phyloP scores from a whole-genome alignment of 441 rosid species.

The Daphne laureola region DNA sequence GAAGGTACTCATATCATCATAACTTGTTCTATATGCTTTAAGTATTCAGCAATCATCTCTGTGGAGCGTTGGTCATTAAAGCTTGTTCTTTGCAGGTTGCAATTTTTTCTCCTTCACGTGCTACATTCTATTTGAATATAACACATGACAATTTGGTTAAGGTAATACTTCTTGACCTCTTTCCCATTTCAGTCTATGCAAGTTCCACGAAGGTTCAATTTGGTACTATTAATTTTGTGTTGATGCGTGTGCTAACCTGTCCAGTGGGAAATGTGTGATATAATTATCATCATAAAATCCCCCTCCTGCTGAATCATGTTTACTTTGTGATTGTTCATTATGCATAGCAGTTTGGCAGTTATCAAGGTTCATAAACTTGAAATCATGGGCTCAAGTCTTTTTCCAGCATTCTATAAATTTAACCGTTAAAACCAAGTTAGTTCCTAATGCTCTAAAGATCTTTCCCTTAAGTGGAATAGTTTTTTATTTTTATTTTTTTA shows the following conservation, averaged over 20 bases:
- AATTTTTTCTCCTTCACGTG: slow-evolving; percentile 51
- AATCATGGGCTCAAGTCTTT: too few relatives aligned
- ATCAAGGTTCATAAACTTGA: too few relatives aligned
- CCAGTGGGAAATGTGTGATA: background rate
- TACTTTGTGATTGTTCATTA: too few relatives aligned
- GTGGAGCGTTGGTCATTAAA: slow-evolving; percentile 10
- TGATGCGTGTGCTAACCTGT: background rate
- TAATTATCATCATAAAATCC: background rate
- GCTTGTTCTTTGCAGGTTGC: slow-evolving; percentile 52
- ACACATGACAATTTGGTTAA: slow-evolving; percentile 59
- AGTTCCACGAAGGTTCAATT: background rate
- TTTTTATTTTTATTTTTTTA: too few relatives aligned
- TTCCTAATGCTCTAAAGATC: too few relatives aligned
- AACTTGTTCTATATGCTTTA: slow-evolving; percentile 1
- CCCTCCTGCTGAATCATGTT: too few relatives aligned
- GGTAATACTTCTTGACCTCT: slow-evolving; percentile 33
- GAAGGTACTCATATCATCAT: slow-evolving; percentile 37
- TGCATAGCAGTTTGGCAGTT: too few relatives aligned
- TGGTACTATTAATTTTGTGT: background rate
- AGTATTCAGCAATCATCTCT: background rate
- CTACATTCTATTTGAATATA: slow-evolving; percentile 56
- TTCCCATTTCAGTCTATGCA: background rate
- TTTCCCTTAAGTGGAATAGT: too few relatives aligned
- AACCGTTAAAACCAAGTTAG: too few relatives aligned
- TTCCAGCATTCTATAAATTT: too few relatives aligned